Base-by-base conservation (phyloP, 2,329 filamentous ascomycete species). In the Zymoseptoria pseudotritici region DNA sequence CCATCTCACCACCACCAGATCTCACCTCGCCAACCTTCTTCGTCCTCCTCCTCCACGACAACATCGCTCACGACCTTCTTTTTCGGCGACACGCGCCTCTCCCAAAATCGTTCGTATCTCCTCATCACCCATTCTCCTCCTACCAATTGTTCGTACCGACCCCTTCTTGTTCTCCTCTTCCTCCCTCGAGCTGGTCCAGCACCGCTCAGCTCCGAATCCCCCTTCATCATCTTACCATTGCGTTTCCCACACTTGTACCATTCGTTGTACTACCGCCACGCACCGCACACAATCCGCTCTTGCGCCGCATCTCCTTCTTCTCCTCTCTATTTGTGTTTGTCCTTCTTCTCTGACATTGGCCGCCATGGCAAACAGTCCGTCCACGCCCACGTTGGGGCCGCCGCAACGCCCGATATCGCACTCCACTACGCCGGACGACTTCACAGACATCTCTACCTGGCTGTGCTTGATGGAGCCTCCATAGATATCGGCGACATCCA, bases 91-190 rank as follows among this genome's bases (percentile, higher is more conserved):
- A 29, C 26, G 26, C 26, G 26, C 26, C 26, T 29, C 26, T 9
- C 26, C 8, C 26, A 29, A 29, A 3, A 2, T 29, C 9, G 26
- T 29, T 17, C 36, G 36, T n/a, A 13, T 46, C 36, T 46, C 13
- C 11, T n/a, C 36, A 46, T n/a, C 36, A 46, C 11, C 26, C 26
- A 17, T 46, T 6, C 4, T 13, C 56, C 63, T 64, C 59, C 59
- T 60, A 63, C 65, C 68, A 60, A 68, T 69, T 69, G 68, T 69
- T 69, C 66, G 67, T 68, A 67, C 63, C 55, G 55, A 61, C 62
- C 60, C 55, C 59, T 58, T 62, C 59, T 56, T 62, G 59, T 61
- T 55, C 62, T 60, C 62, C 67, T 51, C 58, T 24, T 54, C 57
- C 54, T 54, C 53, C 21, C 31, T 26, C 21, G 17, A 24, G 29